Conservation (phyloP, 2,329 filamentous ascomycete genomes). For the Stagonosporopsis chrysanthemi region DNA sequence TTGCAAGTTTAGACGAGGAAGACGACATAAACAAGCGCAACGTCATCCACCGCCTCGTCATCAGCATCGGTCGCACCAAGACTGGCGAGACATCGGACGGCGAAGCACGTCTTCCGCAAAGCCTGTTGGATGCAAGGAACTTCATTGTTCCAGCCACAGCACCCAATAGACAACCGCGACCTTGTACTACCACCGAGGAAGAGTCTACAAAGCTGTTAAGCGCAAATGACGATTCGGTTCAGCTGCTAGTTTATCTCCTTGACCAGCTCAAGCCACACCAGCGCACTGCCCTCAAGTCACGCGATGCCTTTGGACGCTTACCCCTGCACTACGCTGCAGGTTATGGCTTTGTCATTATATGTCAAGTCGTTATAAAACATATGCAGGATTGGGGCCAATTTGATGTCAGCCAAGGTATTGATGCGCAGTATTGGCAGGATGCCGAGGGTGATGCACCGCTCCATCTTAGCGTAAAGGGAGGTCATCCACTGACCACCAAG, state of each 20-base stretch:
- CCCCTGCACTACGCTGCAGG: conserved; percentile 94
- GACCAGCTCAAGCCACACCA: conserved; percentile 74
- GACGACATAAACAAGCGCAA: conserved; percentile 96
- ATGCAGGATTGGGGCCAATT: conserved; percentile 93
- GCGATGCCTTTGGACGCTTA: conserved; percentile 81
- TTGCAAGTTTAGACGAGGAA: conserved; percentile 79
- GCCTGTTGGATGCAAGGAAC: conserved; percentile 65
- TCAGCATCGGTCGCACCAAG: conserved; percentile 83
- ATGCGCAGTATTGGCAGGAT: conserved; percentile 89
- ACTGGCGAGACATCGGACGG: conserved; percentile 57
- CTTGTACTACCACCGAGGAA: conserved; percentile 71
- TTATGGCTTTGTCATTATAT: conserved; percentile 92
- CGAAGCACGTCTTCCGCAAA: conserved; percentile 62
- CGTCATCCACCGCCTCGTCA: conserved; percentile 89
- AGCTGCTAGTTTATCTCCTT: conserved; percentile 69
- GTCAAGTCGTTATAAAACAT: conserved; percentile 82
- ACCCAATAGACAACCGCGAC: conserved; percentile 67
- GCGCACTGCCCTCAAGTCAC: conserved; percentile 69
- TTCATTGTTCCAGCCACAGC: conserved; percentile 83
- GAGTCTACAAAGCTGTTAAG: conserved; percentile 66
- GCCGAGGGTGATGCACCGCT: conserved; percentile 88
- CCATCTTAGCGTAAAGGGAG: conserved; percentile 90
- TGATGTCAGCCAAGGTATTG: conserved; percentile 83
- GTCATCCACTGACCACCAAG: conserved; percentile 85
- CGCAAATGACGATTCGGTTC: conserved; percentile 77